These are phyloP conservation scores for Spiromastix sp. DNA, from an alignment of 2,329 filamentous ascomycete genomes.

Conservation along the genomic window DNA sequence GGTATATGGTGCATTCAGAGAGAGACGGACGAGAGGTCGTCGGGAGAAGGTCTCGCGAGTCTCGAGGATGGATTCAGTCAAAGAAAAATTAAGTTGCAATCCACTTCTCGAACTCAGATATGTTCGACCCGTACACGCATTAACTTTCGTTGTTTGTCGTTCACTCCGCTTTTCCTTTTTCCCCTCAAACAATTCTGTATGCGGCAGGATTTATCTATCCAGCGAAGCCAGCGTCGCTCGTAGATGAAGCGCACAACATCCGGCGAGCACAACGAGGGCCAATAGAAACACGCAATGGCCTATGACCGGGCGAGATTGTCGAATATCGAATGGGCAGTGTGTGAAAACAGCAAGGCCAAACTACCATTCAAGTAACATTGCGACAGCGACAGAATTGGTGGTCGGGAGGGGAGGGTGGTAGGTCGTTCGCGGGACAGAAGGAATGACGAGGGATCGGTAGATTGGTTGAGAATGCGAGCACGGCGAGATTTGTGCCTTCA, in stretches of 20 bases:
- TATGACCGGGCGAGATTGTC: too few relatives aligned
- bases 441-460: neutral
- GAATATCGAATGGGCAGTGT: neutral
- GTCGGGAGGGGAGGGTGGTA: too few relatives aligned
- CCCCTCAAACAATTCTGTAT: neutral
- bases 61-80: neutral
- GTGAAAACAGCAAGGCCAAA: constrained; percentile 1
- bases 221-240: constrained; percentile 19
- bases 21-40: neutral
- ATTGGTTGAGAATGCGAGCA: too few relatives aligned
- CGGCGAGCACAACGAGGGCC: constrained; percentile 7
- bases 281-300: neutral
- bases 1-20: neutral
- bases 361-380: constrained; percentile 3
- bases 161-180: neutral
- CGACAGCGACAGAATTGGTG: too few relatives aligned
- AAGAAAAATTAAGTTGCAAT: neutral
- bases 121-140: neutral
- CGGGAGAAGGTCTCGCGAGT: neutral
- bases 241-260: constrained; percentile 16
- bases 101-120: neutral
- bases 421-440: neutral
- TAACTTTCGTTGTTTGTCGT: neutral
- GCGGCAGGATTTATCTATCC: constrained; percentile 5
- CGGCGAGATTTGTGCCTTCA: too few relatives aligned